phyloP scores from a whole-genome alignment of 805 yeast genomes.

The Candida caryicola region DNA sequence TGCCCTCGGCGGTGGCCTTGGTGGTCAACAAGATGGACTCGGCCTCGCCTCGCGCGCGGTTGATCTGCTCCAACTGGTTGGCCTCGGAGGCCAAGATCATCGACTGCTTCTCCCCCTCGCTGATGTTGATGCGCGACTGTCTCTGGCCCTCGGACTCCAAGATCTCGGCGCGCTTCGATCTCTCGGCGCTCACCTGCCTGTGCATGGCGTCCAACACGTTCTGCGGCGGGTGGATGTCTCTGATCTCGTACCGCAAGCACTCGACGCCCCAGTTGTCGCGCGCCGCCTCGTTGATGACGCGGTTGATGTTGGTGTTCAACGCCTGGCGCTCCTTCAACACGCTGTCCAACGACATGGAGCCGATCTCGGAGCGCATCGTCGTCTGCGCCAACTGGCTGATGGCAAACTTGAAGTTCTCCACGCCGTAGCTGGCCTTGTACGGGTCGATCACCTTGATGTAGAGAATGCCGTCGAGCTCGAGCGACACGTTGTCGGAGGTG shows the following conservation, averaged over 20 bases:
- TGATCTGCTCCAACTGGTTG: conserved; percentile 55
- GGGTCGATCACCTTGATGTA: conserved; percentile 78
- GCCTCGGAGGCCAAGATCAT: conserved; percentile 78
- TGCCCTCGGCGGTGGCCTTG: conserved; percentile 71
- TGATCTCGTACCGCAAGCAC: conserved; percentile 80
- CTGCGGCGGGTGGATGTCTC: conserved; percentile 84
- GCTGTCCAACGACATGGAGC: conserved; percentile 74
- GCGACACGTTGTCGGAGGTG: conserved; percentile 80
- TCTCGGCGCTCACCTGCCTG: conserved; percentile 82
- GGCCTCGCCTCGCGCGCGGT: conserved; percentile 72
- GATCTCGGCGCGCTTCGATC: conserved; percentile 84
- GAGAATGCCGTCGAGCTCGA: conserved; percentile 81
- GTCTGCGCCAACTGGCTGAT: conserved; percentile 85
- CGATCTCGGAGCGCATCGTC: conserved; percentile 87
- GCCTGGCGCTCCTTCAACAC: conserved; percentile 75
- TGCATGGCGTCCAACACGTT: conserved; percentile 90
- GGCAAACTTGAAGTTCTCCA: conserved; percentile 84
- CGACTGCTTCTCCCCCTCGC: conserved; percentile 76
- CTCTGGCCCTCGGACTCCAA: conserved; percentile 83
- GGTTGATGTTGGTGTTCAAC: conserved; percentile 68
- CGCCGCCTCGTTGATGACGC: conserved; percentile 82
- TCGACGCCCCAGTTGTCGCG: conserved; percentile 76
- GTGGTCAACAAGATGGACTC: conserved; percentile 65
- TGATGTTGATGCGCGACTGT: conserved; percentile 75
- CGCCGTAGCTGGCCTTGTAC: conserved; percentile 83